Evolutionary conservation across 176 grass and related monocot species (phyloP), one percentile per base, ranked within the genome.

Genomic region (Puya raimondii): DNA sequence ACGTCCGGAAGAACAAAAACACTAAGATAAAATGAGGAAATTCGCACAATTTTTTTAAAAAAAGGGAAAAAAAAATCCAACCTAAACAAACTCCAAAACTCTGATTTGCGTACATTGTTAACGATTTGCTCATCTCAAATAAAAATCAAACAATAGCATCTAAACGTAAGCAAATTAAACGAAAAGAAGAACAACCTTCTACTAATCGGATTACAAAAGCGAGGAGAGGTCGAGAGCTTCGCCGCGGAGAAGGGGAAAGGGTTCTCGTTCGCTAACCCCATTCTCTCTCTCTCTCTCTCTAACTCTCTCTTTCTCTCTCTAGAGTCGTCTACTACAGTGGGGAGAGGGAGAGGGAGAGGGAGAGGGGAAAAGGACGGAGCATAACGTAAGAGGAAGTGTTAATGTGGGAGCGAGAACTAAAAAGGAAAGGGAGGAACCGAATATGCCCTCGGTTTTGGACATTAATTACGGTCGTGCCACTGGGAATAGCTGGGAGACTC

Each of bases 181-280:
- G 12, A n/a, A 63, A 21, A 48, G 15, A 49, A n/a, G 51, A 5
- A 56, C 47, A 79, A 57, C 23, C 10, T 83, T 54, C 81, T 78
- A 69, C 81, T 83, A 65, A 83, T 83, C 15, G 80, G 74, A 47
- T 78, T 78, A 21, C 74, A 68, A 61, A 83, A 78, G 6, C 75
- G 74, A 63, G 81, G 81, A 65, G 81, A 78, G 15, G 74, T 78
- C 12, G 74, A 65, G 63, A 53, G 74, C 65, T 70, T 70, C 75
- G 33, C 56, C 65, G 70, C 15, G 21, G 14, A 23, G 75, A 70
- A 78, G 47, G 63, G 49, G 47, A 78, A 78, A 61, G 29, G 9
- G 50, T 23, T 77, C 20, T 67, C 65, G 65, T 16, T 67, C 65
- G 65, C 65, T 33, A 67, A 16, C 64, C 25, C 74, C 64, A 67